Evolutionary conservation across 2,329 filamentous ascomycete species (phyloP).

Genomic region (Cladorrhinum sp.): DNA sequence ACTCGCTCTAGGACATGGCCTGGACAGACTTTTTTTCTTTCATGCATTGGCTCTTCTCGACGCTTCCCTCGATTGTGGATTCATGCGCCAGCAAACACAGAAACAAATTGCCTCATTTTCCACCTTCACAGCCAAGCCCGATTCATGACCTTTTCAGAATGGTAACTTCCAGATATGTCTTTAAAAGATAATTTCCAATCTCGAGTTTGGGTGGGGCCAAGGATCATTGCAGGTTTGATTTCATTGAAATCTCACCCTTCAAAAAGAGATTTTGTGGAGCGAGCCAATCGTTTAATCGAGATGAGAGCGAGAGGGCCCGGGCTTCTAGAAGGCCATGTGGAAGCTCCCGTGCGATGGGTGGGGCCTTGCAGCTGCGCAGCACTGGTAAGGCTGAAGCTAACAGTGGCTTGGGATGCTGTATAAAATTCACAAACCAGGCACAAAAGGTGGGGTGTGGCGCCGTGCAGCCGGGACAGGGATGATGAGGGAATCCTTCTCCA

Average conservation of each 20-base stretch:
- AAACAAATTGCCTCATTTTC: not conserved
- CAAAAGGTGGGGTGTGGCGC: slow-evolving; percentile 8
- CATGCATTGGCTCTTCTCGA: not conserved
- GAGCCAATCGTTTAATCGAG: not conserved
- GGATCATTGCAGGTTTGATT: not conserved
- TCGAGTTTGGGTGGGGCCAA: no score
- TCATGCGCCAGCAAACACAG: not conserved
- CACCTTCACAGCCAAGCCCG: not conserved
- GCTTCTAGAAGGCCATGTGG: slow-evolving; percentile 25
- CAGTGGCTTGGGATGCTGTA: not conserved
- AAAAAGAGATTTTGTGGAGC: slow-evolving; percentile 3
- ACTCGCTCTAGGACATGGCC: not conserved
- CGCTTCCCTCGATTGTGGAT: not conserved
- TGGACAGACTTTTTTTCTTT: not conserved
- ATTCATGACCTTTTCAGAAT: not conserved
- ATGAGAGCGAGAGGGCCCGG: not conserved
- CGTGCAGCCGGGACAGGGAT: not conserved
- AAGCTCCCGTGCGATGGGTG: slow-evolving; percentile 8
- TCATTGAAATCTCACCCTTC: not conserved
- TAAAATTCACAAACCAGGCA: slow-evolving; percentile 1
- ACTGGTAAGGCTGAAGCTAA: slow-evolving; percentile 26
- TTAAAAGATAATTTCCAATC: not conserved
- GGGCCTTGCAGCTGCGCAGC: slow-evolving; percentile 20
- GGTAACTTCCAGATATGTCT: not conserved
- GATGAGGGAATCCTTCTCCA: not conserved